These are phyloP conservation scores for Arxiozyma slooffiae DNA, from an alignment of 1,139 yeast genomes.

Conservation along the genomic window DNA sequence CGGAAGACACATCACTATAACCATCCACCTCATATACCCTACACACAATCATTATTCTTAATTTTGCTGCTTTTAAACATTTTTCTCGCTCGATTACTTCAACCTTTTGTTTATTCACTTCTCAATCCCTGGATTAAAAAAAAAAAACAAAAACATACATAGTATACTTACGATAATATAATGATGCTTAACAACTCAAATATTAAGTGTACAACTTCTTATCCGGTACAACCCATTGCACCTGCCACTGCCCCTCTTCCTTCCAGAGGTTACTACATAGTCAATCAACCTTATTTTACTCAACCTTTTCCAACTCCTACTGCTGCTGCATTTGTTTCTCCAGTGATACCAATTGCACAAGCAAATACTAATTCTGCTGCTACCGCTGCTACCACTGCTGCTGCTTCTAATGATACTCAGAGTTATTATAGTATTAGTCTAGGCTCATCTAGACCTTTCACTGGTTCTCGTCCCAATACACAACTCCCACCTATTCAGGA, in stretches of 20 bases:
- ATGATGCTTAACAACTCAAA: neutral
- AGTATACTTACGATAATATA: no score
- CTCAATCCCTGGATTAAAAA: no score
- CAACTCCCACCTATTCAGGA: constrained; percentile 1
- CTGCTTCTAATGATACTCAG: no score
- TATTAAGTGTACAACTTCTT: neutral
- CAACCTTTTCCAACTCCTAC: neutral
- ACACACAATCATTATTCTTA: no score
- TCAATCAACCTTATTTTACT: neutral
- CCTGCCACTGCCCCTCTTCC: neutral
- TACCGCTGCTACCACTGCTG: neutral
- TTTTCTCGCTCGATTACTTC: no score
- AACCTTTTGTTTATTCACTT: no score
- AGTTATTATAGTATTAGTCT: no score
- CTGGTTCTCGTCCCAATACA: neutral
- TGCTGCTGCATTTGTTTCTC: neutral
- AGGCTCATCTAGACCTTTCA: neutral
- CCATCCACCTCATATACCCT: no score
- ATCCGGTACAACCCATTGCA: neutral
- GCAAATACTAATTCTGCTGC: no score
- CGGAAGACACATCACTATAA: no score
- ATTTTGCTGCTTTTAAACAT: no score
- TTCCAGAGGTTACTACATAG: neutral
- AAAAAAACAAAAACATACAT: no score
- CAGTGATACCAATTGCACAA: neutral